These are phyloP conservation scores for Neofusicoccum parvum DNA, from an alignment of 2,329 filamentous ascomycete genomes.

Conservation along the genomic window DNA sequence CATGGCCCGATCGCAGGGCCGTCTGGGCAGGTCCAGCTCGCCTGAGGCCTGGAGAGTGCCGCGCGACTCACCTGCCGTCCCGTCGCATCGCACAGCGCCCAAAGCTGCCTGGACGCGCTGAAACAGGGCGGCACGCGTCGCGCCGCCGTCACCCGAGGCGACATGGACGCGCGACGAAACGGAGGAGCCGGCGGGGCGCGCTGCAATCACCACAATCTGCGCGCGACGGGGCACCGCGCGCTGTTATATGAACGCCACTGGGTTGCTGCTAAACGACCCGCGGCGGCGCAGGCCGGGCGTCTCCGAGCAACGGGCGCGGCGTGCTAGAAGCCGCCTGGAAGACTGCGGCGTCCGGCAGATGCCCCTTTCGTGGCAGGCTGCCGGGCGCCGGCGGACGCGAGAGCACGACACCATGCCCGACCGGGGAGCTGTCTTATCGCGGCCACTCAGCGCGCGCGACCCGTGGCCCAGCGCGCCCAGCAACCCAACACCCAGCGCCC, in stretches of 20 bases:
- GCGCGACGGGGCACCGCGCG: not conserved
- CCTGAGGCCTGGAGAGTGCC: no score
- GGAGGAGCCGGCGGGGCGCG: not conserved
- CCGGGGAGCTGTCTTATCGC: slow-evolving; percentile 11
- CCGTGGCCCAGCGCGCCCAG: not conserved
- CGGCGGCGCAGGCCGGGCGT: not conserved
- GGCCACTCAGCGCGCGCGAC: not conserved
- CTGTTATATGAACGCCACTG: slow-evolving; percentile 1
- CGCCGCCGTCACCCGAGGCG: not conserved
- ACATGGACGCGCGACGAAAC: not conserved
- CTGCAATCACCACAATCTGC: not conserved
- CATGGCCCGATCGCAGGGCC: not conserved
- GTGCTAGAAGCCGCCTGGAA: not conserved
- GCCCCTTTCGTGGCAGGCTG: not conserved
- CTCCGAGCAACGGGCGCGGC: not conserved
- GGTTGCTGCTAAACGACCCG: not conserved
- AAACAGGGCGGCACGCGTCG: slow-evolving; percentile 9
- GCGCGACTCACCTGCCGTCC: not conserved
- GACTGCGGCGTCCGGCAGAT: not conserved
- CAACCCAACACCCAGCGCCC: not conserved
- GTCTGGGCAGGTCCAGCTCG: no score
- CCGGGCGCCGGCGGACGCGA: not conserved
- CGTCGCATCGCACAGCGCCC: slow-evolving; percentile 11
- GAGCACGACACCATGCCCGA: slow-evolving; percentile 2
- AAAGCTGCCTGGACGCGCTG: not conserved